phyloP scores from a whole-genome alignment of 2,329 filamentous ascomycete genomes.

The Didymellaceae sp. region DNA sequence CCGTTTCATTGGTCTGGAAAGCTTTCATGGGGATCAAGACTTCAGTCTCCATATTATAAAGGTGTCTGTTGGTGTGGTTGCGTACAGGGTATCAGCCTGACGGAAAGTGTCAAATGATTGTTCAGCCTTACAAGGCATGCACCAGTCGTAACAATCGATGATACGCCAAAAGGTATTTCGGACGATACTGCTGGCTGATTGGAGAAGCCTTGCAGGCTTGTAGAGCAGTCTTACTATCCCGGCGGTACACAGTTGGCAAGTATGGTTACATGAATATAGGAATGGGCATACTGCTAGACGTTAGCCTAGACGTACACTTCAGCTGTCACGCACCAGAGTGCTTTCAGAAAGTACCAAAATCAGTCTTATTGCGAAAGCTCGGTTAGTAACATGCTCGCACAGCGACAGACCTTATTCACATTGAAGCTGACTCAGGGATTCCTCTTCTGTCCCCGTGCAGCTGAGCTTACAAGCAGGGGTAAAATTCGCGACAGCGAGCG shows the following conservation, averaged over 20 bases:
- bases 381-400: conserved; percentile 26
- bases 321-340: conserved; percentile 7
- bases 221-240: conserved; percentile 6
- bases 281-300: conserved; percentile 1
- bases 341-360: conserved; percentile 7
- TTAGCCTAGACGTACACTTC: conserved; percentile 11
- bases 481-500: conserved; percentile 12
- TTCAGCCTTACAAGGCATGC: conserved; percentile 3
- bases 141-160: neutral
- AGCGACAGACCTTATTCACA: conserved; percentile 16
- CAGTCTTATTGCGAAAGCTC: neutral
- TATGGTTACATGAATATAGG: neutral
- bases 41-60: neutral
- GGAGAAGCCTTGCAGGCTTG: conserved; percentile 5
- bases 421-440: conserved; percentile 6
- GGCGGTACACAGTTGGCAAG: conserved; percentile 2
- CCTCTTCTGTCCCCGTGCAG: conserved; percentile 19
- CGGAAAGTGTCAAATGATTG: neutral
- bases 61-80: neutral
- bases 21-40: neutral
- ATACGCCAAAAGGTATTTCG: conserved; percentile 1
- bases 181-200: neutral
- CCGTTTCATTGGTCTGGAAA: neutral
- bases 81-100: no score
- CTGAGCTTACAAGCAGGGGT: conserved; percentile 22